These are phyloP conservation scores for Podospora comata DNA, from an alignment of 495 filamentous ascomycete genomes.

Conservation along the genomic window DNA sequence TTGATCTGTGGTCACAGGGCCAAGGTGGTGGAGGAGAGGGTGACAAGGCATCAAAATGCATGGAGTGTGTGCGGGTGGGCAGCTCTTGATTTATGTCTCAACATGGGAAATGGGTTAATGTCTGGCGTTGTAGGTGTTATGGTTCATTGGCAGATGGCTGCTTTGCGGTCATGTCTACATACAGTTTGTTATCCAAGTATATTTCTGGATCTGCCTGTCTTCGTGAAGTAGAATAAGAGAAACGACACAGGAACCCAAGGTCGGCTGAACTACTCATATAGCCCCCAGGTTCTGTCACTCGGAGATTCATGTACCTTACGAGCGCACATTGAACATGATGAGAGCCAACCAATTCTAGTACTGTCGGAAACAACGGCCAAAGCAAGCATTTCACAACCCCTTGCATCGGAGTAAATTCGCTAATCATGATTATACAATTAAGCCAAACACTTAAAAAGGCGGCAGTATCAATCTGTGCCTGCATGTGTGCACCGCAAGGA, in stretches of 20 bases:
- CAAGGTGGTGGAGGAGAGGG: not conserved
- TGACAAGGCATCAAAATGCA: not conserved
- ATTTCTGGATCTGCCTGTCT: not conserved
- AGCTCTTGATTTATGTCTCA: not conserved
- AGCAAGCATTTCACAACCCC: not conserved
- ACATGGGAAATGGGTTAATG: not conserved
- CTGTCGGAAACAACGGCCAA: not conserved
- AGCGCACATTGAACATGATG: too few species aligned
- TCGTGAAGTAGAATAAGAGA: not conserved
- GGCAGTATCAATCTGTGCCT: constrained; percentile 27
- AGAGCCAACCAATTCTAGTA: too few species aligned
- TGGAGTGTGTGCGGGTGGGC: not conserved
- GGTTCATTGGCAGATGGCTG: not conserved
- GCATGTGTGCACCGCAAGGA: constrained; percentile 16
- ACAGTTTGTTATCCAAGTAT: not conserved
- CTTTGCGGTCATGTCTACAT: not conserved
- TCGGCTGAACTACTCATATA: too few species aligned
- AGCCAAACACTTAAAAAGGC: constrained; percentile 11
- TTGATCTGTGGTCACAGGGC: constrained; percentile 34
- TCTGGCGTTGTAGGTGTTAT: not conserved
- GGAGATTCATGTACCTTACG: too few species aligned
- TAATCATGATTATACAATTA: constrained; percentile 24
- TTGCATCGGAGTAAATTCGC: not conserved
- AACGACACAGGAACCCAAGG: too few species aligned
- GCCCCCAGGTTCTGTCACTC: too few species aligned